Base-by-base conservation (phyloP, 78 protist genomes). In the Diacronema lutheri region DNA sequence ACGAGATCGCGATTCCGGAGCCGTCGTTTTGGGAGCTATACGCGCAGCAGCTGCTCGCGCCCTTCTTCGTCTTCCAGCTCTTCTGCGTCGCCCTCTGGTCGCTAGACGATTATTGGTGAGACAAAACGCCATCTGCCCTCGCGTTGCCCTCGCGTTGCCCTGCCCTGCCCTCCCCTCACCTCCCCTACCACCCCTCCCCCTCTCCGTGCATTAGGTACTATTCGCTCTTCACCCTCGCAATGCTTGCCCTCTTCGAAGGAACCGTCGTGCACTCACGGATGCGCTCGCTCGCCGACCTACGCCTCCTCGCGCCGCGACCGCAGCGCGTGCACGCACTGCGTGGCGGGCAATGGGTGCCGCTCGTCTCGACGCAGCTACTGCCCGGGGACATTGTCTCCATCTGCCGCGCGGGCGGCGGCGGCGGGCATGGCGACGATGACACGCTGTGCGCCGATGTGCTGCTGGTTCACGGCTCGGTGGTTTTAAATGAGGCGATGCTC, bases 61-160 rank as follows among this genome's bases (percentile, higher is more conserved):
- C 99, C 25, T 97, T 99, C 95, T 99, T 99, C 81, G 96, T 99
- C 11, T 99, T 98, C 65, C 94, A 93, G 89, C 79, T 97, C 50
- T 87, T 96, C 85, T 98, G 99, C 86, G 97, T 96, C n/a, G 33
- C 76, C 1, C 95, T 98, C 14, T 98, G 98, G 99, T 33, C 74
- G 62, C 84, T 97, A 57, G 99, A 98, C 83, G 99, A 96, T 20
- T 95, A 95, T 86, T 86, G 91, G n/a, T n/a, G n/a, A n/a, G n/a
- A n/a, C n/a, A n/a, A n/a, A n/a, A n/a, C n/a, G n/a, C n/a, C n/a
- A n/a, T n/a, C n/a, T n/a, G n/a, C n/a, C n/a, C n/a, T n/a, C n/a
- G n/a, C n/a, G n/a, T n/a, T n/a, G n/a, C n/a, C n/a, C n/a, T n/a
- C n/a, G n/a, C n/a, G n/a, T n/a, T n/a, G n/a, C n/a, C n/a, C n/a